Evolutionary conservation across 805 yeast species (phyloP).

Genomic region (Kodamaea leandrae): DNA sequence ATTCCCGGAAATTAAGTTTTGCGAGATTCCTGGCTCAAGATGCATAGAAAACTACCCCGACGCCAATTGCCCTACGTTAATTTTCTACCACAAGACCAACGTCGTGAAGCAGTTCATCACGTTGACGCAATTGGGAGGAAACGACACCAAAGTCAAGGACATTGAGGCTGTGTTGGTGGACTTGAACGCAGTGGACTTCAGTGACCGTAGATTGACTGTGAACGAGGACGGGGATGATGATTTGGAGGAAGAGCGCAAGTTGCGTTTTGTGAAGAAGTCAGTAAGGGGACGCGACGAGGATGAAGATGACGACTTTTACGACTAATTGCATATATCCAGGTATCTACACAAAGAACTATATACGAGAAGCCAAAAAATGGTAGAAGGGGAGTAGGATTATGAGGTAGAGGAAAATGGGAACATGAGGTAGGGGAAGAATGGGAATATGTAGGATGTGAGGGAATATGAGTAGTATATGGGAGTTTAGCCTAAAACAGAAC

Average conservation of each 20-base stretch:
- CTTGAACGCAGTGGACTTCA: conserved; percentile 59
- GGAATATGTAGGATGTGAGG: no score
- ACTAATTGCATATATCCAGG: conserved; percentile 13
- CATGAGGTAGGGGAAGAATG: no score
- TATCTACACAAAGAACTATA: no score
- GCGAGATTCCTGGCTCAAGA: conserved; percentile 85
- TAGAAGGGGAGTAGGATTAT: no score
- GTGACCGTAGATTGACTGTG: conserved; percentile 63
- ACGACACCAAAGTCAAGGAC: conserved; percentile 65
- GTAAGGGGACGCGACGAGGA: conserved; percentile 40
- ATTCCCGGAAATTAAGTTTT: conserved; percentile 82
- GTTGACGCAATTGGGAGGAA: conserved; percentile 79
- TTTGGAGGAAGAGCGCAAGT: conserved; percentile 49
- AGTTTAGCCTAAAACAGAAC: no score
- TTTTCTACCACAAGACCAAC: conserved; percentile 75
- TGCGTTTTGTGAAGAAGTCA: conserved; percentile 57
- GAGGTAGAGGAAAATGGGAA: no score
- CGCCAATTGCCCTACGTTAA: conserved; percentile 82
- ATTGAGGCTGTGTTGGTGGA: conserved; percentile 70
- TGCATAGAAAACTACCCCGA: conserved; percentile 94
- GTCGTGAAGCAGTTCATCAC: conserved; percentile 82
- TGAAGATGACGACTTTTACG: conserved; percentile 34
- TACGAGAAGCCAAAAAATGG: no score
- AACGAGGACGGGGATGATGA: conserved; percentile 56
- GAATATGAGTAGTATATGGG: no score